Base-by-base conservation (phyloP, 306 rosid species). In the Aeschynomene evenia region DNA sequence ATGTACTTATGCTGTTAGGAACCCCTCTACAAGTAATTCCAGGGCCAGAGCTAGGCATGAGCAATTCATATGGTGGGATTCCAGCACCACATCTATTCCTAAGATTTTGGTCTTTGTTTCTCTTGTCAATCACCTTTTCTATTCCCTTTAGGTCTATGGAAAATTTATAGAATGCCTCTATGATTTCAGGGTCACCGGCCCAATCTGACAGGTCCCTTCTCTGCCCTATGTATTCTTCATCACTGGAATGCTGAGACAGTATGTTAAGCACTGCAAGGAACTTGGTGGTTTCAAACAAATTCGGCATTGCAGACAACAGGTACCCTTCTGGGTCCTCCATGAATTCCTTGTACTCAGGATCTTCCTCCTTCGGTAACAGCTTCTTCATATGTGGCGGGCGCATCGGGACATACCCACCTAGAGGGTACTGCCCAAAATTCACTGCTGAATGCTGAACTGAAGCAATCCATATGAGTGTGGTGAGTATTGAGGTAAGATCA, bases 401-500 rank as follows among this genome's bases (percentile, higher is more conserved):
- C 67, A 83, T 88, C 0, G 97, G 97, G 21, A 91, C 88, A 63
- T 85, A 91, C 4, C 96, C 97, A 0, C 93, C 79, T 0, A 56
- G 19, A 0, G 75, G 83, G 48, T 79, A 79, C n/a, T 79, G 79
- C 37, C 75, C 79, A 67, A 79, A 79, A 31, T 79, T 79, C 22
- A 79, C 26, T 2, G 96, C 96, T 31, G 83, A 23, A 43, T 79
- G 79, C 5, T 73, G 79, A 2, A 22, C 79, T 55, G 83, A 73
- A 28, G 16, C 66, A 51, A 73, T 7, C 83, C 83, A 79, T 10
- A 79, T 67, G 8, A 79, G 19, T 21, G 79, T 72, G 49, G 78
- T 79, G 66, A 79, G 79, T 13, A 73, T 43, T 24, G 71, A 59
- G n/a, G 26, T 52, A 18, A 79, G 83, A 21, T 79, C 63, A 2